phyloP scores from a whole-genome alignment of 305 asterid species.

The Rubia peregrina region DNA sequence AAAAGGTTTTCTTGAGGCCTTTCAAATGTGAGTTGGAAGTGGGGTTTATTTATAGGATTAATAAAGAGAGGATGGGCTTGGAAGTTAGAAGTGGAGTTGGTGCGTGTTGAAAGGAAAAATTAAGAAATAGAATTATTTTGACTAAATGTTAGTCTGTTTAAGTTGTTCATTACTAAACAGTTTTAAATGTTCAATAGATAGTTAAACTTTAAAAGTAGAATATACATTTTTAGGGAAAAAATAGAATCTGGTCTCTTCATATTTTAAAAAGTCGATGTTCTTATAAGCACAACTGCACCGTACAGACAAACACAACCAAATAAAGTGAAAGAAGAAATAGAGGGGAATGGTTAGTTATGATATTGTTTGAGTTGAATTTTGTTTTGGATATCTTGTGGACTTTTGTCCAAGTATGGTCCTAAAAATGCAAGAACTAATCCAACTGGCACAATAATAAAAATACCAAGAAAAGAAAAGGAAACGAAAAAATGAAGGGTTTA shows the following conservation, averaged over 20 bases:
- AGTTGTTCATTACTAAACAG: neutral
- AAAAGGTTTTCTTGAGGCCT: neutral
- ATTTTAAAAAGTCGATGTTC: too few relatives aligned
- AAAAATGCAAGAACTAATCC: neutral
- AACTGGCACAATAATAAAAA: neutral
- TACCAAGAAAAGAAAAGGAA: neutral
- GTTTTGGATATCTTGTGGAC: conserved; percentile 6
- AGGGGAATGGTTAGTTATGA: conserved; percentile 10
- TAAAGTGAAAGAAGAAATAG: conserved; percentile 2
- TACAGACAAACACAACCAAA: neutral
- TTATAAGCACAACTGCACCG: too few relatives aligned
- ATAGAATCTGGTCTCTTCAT: too few relatives aligned
- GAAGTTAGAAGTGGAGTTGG: conserved; percentile 6
- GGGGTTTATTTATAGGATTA: conserved; percentile 3
- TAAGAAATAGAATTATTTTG: neutral
- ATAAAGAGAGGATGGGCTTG: neutral
- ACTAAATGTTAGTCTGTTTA: neutral
- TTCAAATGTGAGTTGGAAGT: neutral
- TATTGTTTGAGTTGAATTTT: neutral
- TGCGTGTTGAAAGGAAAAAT: neutral
- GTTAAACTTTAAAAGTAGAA: too few relatives aligned
- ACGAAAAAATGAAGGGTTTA: neutral
- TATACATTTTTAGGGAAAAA: too few relatives aligned
- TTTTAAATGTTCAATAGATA: too few relatives aligned
- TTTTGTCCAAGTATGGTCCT: conserved; percentile 5